Evolutionary conservation across 2,329 filamentous ascomycete species (phyloP), one percentile per base, ranked within the genome.

Genomic region (Monosporascus sp.): DNA sequence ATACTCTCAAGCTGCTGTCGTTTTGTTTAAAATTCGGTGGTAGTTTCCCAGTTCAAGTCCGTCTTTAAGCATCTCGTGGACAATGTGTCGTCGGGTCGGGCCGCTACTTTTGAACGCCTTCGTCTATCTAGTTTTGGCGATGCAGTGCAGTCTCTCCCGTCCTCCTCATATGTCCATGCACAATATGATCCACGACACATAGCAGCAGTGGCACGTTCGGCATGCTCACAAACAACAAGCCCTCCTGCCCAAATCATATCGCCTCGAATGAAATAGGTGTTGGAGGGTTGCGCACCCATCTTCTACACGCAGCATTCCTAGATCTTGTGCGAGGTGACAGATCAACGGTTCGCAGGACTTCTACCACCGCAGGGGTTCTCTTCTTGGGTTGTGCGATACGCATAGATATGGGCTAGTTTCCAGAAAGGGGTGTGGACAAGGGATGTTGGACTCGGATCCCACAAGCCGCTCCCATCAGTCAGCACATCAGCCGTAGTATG

Each of bases 261-360:
- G 51, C 53, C 53, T 56, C 58, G 50, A 52, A 57, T 55, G 50
- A 51, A 56, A 55, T 58, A 52, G 62, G 60, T 58, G 60, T 54
- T 62, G 61, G 60, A 57, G 56, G 61, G 61, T 62, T 61, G 62
- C 59, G 66, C 64, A 67, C 65, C 62, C 67, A 64, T 65, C 65
- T 57, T 61, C 57, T 53, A 55, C 64, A 63, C 63, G 66, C 66
- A 65, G 63, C 57, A 65, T 66, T 68, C 61, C 60, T 63, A 76
- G 76, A 79, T 79, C 76, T 77, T 75, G 77, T 79, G 69, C 63
- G 66, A 78, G 73, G 73, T 77, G 75, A 78, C 71, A 70, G 62
- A 68, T 76, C 71, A 72, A 66, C 66, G 66, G 56, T 56, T 56
- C 51, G 61, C 61, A 64, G 61, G 57, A 26, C 22, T 60, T 47